Conservation (phyloP, 2,329 filamentous ascomycete species). For the Fusarium drepaniforme region DNA sequence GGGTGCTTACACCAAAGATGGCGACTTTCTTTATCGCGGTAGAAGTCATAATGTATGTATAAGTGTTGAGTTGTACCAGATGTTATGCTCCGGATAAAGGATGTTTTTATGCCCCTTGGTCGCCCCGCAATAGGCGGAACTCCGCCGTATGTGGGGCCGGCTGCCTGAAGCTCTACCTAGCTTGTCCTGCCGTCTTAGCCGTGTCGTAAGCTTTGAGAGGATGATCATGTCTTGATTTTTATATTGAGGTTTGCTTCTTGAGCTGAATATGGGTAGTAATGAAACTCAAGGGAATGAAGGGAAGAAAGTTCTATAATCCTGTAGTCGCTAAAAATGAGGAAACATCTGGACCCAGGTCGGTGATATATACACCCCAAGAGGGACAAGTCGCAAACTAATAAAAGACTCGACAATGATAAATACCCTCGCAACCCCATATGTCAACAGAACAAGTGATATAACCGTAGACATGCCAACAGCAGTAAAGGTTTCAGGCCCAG, state of each 20-base stretch:
- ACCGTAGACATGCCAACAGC: neutral
- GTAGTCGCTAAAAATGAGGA: neutral
- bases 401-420: neutral
- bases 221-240: neutral
- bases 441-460: neutral
- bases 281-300: neutral
- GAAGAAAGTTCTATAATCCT: neutral
- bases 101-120: neutral
- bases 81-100: neutral
- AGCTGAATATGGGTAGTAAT: no score
- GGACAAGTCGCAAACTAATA: neutral
- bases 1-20: slow-evolving; percentile 24
- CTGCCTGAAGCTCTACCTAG: neutral
- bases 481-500: neutral
- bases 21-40: slow-evolving; percentile 10
- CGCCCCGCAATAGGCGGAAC: neutral
- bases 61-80: neutral
- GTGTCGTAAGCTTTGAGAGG: neutral
- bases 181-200: neutral
- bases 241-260: neutral
- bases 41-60: slow-evolving; percentile 17
- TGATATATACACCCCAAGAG: neutral
- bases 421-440: neutral
- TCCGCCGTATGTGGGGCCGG: neutral
- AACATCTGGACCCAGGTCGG: neutral